Percentiles rank a stretch among this genome's conserved stretches.
Evolutionary conservation across 345 rosid genomes (phyloP).

Genomic region (Laguncularia racemosa): DNA sequence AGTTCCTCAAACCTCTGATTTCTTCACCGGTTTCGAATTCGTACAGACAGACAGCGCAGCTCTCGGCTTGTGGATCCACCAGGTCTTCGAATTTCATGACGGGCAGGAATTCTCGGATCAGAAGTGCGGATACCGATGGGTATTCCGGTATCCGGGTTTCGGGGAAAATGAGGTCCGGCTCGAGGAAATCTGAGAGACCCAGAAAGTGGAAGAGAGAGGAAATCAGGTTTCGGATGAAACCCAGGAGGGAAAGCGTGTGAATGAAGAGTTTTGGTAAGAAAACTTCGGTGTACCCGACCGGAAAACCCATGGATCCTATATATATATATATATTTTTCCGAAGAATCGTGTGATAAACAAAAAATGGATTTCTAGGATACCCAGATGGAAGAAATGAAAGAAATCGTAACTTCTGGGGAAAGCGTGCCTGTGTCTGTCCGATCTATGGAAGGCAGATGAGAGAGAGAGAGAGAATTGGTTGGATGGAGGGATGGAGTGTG

Average conservation of each 20-base stretch:
- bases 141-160: conserved; percentile 8
- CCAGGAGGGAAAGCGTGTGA: conserved; percentile 58
- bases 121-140: conserved; percentile 56
- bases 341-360: too few species aligned
- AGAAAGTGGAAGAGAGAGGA: conserved; percentile 41
- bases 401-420: too few species aligned
- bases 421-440: too few species aligned
- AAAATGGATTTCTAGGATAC: too few species aligned
- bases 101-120: conserved; percentile 82
- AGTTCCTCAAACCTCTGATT: conserved; percentile 73
- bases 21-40: conserved; percentile 74
- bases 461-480: neutral
- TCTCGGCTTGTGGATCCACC: conserved; percentile 42
- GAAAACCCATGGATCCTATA: conserved; percentile 63
- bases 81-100: conserved; percentile 53
- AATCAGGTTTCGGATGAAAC: conserved; percentile 46
- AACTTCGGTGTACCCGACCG: conserved; percentile 73
- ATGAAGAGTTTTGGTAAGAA: conserved; percentile 71
- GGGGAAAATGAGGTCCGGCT: conserved; percentile 49
- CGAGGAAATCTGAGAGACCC: conserved; percentile 77
- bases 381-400: too few species aligned
- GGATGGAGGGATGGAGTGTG: neutral
- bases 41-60: conserved; percentile 79
- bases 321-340: too few species aligned
- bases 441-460: neutral